phyloP scores from a whole-genome alignment of 2,329 filamentous ascomycete genomes.

The Xylaria sp. region DNA sequence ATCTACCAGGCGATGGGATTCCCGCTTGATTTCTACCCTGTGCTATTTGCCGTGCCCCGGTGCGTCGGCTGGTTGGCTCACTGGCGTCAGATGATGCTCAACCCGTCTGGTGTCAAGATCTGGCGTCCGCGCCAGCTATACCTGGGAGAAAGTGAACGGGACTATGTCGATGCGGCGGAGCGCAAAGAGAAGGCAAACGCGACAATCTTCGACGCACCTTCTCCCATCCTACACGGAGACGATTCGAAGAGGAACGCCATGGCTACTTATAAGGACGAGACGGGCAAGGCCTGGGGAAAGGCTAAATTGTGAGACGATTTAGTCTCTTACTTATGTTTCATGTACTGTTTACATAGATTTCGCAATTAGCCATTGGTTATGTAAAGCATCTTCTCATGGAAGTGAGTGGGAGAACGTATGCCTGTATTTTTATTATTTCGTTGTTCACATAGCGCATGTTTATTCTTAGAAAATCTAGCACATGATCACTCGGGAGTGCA shows the following conservation, averaged over 20 bases:
- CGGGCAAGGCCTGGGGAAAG: constrained; percentile 47
- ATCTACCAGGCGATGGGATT: constrained; percentile 66
- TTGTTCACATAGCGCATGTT: background rate
- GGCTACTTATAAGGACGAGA: constrained; percentile 55
- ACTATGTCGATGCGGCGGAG: constrained; percentile 55
- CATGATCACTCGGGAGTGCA: background rate
- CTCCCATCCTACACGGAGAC: constrained; percentile 54
- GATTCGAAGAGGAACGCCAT: constrained; percentile 57
- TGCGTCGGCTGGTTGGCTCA: constrained; percentile 64
- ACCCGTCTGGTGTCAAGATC: constrained; percentile 60
- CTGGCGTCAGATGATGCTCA: constrained; percentile 63
- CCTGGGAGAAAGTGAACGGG: constrained; percentile 56
- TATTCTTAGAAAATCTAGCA: background rate
- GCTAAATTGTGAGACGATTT: constrained; percentile 43
- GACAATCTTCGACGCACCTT: constrained; percentile 52
- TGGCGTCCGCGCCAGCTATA: constrained; percentile 63
- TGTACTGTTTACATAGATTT: constrained; percentile 11
- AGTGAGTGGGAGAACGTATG: background rate
- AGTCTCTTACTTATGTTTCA: background rate
- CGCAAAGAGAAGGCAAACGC: constrained; percentile 50
- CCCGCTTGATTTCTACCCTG: constrained; percentile 64
- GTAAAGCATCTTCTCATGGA: background rate
- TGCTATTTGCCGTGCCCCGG: constrained; percentile 62
- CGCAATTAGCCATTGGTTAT: background rate
- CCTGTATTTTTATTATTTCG: constrained; percentile 9